These are phyloP conservation scores for Rhazya stricta DNA, from an alignment of 257 asterid genomes.

Conservation along the genomic window DNA sequence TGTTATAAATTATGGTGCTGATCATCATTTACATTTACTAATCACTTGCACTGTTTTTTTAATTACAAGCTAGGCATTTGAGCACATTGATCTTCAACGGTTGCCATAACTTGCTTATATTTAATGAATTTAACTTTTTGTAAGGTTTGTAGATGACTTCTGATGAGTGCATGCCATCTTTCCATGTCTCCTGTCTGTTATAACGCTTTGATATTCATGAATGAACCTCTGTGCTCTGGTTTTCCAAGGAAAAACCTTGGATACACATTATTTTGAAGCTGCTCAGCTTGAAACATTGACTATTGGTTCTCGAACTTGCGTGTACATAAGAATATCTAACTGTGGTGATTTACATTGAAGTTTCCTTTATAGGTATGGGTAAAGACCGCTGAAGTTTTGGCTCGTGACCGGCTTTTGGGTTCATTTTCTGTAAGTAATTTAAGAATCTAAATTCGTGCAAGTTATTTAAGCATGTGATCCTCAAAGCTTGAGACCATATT, in stretches of 20 bases:
- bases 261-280: background rate
- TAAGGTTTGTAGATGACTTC: background rate
- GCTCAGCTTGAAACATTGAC: background rate
- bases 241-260: background rate
- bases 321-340: background rate
- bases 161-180: background rate
- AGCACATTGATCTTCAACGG: background rate
- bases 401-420: constrained; percentile 89
- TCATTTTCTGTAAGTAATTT: constrained; percentile 67
- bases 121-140: background rate
- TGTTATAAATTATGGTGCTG: background rate
- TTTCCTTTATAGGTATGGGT: constrained; percentile 70
- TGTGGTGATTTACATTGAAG: background rate
- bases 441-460: background rate
- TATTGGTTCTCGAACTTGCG: background rate
- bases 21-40: background rate
- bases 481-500: background rate
- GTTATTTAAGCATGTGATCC: background rate
- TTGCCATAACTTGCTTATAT: background rate
- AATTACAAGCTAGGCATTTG: background rate
- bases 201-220: background rate
- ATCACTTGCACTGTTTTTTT: background rate
- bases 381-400: constrained; percentile 88
- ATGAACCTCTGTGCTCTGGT: background rate
- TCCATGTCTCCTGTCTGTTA: background rate